Base-by-base conservation (phyloP, 2,329 filamentous ascomycete genomes). In the Phaeosphaeria sp. region DNA sequence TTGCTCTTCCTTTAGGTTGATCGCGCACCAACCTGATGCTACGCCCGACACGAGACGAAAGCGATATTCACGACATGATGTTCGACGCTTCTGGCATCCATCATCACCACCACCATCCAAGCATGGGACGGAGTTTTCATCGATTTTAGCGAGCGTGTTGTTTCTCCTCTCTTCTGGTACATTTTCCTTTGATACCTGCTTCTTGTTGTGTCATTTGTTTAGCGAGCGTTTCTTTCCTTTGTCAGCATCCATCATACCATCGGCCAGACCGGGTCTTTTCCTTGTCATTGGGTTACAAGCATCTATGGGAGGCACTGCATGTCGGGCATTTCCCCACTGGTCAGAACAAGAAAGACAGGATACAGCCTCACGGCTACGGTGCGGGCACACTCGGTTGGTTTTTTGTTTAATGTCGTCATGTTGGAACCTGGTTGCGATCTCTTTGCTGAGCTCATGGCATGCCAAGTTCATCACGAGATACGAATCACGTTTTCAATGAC, bases 71-170 rank as follows among this genome's bases (percentile, higher is more conserved):
- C 72, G 74, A 77, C 65, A 67, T 72, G 71, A 76, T 77, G 77
- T 78, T 73, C 46, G 22, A 41, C 36, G 41, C 30, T 55, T 48
- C 52, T 53, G 56, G 54, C 73, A 75, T 48, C 52, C 50, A 54
- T 54, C 73, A 75, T 73, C 72, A 76, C 58, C 58, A 78, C 80
- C 78, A 79, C 74, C 62, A 60, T 51, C 64, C 63, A 75, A 77
- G 81, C 81, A 84, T 84, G 78, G 81, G 82, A 84, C 80, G 83
- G 83, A 82, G 83, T 85, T 79, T 52, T 77, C 72, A 78, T 78
- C 76, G 76, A 78, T 76, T 80, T 75, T 78, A 77, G 74, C 75
- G 73, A 76, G 64, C 52, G 52, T 70, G 64, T 59, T 72, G 66
- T 64, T 66, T 64, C 52, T 71, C 50, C 65, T 74, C 76, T 77